Evolutionary conservation across 2,329 filamentous ascomycete species (phyloP).

Genomic region (Talaromyces sp.): DNA sequence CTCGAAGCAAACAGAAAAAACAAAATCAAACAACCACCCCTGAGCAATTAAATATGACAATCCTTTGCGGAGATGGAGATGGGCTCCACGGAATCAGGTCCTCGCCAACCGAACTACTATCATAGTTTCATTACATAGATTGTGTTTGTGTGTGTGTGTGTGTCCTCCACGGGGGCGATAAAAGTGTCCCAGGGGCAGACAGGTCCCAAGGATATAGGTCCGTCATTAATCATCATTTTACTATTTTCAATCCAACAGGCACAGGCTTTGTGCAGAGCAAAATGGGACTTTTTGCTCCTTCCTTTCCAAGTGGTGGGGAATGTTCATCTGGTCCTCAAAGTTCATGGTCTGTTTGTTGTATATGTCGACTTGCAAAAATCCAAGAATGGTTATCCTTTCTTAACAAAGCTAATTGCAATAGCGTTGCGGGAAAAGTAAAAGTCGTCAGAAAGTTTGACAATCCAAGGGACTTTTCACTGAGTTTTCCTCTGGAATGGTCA

Average conservation of each 20-base stretch:
- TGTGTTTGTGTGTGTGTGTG: not conserved
- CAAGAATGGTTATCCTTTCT: not conserved
- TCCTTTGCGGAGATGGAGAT: not conserved
- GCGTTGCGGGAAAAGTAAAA: not conserved
- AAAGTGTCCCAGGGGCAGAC: not conserved
- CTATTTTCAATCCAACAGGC: not conserved
- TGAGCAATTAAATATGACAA: not conserved
- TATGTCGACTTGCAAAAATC: not conserved
- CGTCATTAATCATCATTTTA: not conserved
- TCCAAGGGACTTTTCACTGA: not conserved
- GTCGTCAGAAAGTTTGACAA: not conserved
- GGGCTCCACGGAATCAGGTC: not conserved
- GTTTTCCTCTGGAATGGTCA: not conserved
- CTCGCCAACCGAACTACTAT: not conserved
- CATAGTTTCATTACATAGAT: not conserved
- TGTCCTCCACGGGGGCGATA: not conserved
- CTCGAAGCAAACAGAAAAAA: not conserved
- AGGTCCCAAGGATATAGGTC: not conserved
- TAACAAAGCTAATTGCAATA: not conserved
- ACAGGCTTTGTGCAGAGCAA: not conserved
- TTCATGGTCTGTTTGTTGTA: not conserved
- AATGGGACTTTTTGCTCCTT: not conserved
- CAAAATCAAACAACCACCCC: not conserved
- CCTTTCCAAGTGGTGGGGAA: not conserved
- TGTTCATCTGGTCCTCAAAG: not conserved